These are phyloP conservation scores for Orbilia quercus DNA, from an alignment of 2,329 filamentous ascomycete genomes.

Conservation along the genomic window DNA sequence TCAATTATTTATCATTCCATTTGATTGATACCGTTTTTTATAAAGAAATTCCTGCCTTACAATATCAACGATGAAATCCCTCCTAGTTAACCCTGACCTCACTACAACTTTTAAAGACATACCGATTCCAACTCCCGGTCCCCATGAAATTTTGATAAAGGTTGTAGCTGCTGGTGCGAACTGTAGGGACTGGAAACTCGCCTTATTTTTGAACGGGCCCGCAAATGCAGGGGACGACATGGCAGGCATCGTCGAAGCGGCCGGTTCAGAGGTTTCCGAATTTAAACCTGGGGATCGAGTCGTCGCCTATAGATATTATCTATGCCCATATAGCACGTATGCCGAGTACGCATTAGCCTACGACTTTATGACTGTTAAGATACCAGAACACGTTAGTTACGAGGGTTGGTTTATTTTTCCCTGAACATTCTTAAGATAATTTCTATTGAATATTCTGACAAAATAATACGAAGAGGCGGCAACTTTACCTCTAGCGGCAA, in stretches of 20 bases:
- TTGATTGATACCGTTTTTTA: too few species aligned
- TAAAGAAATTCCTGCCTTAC: too few species aligned
- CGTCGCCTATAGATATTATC: slow-evolving; percentile 63
- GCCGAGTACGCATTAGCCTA: slow-evolving; percentile 65
- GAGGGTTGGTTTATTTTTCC: slow-evolving; percentile 63
- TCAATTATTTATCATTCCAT: too few species aligned
- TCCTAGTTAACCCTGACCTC: too few species aligned
- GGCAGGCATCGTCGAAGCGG: slow-evolving; percentile 56
- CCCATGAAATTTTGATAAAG: slow-evolving; percentile 61
- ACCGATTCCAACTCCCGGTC: slow-evolving; percentile 61
- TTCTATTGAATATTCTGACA: too few species aligned
- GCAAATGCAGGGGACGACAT: slow-evolving; percentile 62
- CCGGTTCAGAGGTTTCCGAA: slow-evolving; percentile 36
- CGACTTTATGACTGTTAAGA: slow-evolving; percentile 70
- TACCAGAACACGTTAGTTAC: slow-evolving; percentile 67
- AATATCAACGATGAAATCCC: too few species aligned
- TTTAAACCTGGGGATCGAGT: slow-evolving; percentile 66
- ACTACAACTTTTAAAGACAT: too few species aligned
- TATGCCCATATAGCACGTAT: slow-evolving; percentile 60
- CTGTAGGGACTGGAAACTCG: slow-evolving; percentile 60
- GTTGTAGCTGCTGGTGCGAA: slow-evolving; percentile 61
- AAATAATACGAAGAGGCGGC: slow-evolving; percentile 62
- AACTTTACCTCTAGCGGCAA: slow-evolving; percentile 65
- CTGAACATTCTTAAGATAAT: too few species aligned
- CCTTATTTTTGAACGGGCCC: slow-evolving; percentile 24